Conservation (phyloP, 306 rosid species). For the Cucumis hystrix region DNA sequence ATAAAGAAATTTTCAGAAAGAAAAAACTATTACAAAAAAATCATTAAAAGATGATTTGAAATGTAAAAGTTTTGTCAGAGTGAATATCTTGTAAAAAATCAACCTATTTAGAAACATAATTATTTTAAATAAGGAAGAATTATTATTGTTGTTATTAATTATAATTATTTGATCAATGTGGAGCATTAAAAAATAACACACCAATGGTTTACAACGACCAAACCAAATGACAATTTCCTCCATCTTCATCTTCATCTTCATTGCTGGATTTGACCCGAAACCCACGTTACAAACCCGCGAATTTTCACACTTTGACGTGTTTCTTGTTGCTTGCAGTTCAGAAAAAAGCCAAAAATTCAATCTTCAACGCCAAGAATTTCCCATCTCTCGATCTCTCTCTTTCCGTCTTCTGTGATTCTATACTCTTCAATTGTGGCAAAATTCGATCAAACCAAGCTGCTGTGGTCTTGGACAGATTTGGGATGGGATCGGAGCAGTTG, state of each 20-base stretch:
- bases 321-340: background rate
- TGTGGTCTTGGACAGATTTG: background rate
- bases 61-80: too few species aligned
- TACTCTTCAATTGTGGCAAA: background rate
- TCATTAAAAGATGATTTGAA: too few species aligned
- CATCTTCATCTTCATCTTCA: background rate
- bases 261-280: conserved; percentile 3
- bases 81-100: too few species aligned
- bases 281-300: conserved; percentile 8
- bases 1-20: too few species aligned
- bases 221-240: background rate
- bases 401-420: background rate
- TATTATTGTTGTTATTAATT: too few species aligned
- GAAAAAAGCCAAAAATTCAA: too few species aligned
- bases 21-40: too few species aligned
- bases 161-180: too few species aligned
- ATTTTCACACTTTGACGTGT: conserved; percentile 2
- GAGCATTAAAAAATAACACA: background rate
- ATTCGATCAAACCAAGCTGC: background rate
- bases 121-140: too few species aligned
- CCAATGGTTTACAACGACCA: background rate
- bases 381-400: background rate
- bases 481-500: conserved; percentile 70
- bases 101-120: too few species aligned
- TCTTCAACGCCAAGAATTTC: background rate